Evolutionary conservation across 106 monocot species (phyloP), one percentile per base, ranked within the genome.

Genomic region (Acorus gramineus): DNA sequence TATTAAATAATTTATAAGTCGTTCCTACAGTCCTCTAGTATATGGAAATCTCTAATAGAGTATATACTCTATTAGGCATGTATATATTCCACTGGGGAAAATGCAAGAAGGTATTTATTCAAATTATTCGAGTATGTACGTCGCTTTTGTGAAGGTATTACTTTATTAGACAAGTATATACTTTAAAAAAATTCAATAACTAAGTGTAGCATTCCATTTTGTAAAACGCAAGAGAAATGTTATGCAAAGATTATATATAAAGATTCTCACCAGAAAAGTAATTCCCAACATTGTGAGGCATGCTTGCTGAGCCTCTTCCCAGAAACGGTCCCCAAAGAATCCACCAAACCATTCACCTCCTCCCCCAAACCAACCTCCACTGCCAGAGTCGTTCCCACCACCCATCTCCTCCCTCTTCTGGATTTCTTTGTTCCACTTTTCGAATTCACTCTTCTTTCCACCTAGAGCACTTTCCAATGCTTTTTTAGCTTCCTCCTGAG

Each of bases 351-450:
- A 89, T 4, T 89, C 28, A 28, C 28, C 71, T 6, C 89, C 79
- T 9, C 93, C 89, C 46, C 89, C 86, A 73, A 84, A 89, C 81
- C 89, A 86, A 13, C 94, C 94, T 49, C 86, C 84, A 2, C 70
- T 45, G 45, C 82, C 82, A 14, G 72, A 57, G 45, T 60, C 55
- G 46, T 84, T 84, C 13, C 86, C 81, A 42, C 70, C 79, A 5
- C 65, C 77, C 54, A 46, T 66, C 59, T 84, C 77, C 74, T 80
- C 60, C 73, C 87, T 73, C 66, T 77, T 90, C 49, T 85, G 63
- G 61, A 95, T 87, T 81, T 90, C 83, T 73, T 85, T 84, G 76
- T 82, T 78, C 95, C 90, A 87, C 73, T 90, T 95, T 58, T 90
- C 87, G 61, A 95, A 80, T 43, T 85, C 82, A 2, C 68, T 68